Conservation (phyloP, 148 eudicot genomes). For the Camellia sinensis region DNA sequence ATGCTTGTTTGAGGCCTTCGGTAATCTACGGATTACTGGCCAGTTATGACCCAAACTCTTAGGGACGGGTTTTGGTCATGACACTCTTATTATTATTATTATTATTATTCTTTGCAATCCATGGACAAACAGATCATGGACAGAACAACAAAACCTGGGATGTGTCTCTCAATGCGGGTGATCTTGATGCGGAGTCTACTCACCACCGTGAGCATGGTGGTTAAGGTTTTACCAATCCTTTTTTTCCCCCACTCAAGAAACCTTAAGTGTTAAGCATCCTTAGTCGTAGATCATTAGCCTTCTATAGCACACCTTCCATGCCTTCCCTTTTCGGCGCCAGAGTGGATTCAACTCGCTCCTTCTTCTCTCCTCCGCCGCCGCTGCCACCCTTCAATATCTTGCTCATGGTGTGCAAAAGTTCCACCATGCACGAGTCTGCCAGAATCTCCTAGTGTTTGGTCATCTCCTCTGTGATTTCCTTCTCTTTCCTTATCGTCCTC, state of each 20-base stretch:
- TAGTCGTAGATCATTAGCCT: constrained; percentile 60
- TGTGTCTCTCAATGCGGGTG: not conserved
- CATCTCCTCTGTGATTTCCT: constrained; percentile 42
- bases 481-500: constrained; percentile 49
- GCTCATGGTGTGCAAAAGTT: constrained; percentile 36
- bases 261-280: constrained; percentile 57
- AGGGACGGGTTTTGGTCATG: no score
- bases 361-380: not conserved
- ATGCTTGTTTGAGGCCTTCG: no score
- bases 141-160: no score
- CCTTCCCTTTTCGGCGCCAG: constrained; percentile 38
- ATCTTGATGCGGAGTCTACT: not conserved
- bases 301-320: constrained; percentile 35
- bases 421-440: constrained; percentile 81
- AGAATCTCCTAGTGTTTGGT: constrained; percentile 63
- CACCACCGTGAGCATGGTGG: not conserved
- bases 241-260: constrained; percentile 73
- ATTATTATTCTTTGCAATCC: no score
- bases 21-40: no score
- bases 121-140: no score
- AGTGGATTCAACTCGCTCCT: constrained; percentile 29
- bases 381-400: constrained; percentile 27
- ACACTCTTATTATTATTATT: no score
- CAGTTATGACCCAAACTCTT: no score
- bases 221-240: constrained; percentile 28